Evolutionary conservation across 2,329 filamentous ascomycete species (phyloP).

Genomic region (Talaromyces sp.): DNA sequence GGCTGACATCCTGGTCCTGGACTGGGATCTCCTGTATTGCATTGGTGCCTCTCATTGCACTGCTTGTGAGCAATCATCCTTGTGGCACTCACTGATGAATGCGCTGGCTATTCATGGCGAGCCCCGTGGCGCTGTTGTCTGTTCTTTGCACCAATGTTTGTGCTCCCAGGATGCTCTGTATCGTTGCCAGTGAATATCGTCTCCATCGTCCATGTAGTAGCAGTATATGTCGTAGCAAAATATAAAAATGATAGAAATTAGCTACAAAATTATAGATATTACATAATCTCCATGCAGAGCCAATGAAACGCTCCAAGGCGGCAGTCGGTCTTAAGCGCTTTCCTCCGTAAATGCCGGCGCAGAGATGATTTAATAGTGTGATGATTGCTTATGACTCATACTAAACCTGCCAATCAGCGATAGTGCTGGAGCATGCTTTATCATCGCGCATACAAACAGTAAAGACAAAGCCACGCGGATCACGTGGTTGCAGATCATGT

Average conservation of each 20-base stretch:
- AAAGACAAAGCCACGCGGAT: background rate
- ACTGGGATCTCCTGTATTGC: background rate
- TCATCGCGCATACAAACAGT: background rate
- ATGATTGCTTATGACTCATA: background rate
- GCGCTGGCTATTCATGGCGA: background rate
- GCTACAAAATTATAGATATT: background rate
- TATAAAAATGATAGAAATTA: too few species aligned
- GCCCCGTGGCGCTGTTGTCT: background rate
- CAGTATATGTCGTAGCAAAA: background rate
- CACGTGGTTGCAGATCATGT: background rate
- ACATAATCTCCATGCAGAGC: background rate
- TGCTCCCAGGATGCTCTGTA: background rate
- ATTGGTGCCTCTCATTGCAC: background rate
- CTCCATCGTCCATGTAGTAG: background rate
- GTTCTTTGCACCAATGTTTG: background rate
- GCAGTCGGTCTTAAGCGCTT: slow-evolving; percentile 8
- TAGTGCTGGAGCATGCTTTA: background rate
- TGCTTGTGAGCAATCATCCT: background rate
- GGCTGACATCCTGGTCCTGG: background rate
- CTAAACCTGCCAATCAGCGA: background rate
- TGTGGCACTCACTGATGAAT: background rate
- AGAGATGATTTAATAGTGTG: background rate
- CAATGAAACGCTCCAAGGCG: background rate
- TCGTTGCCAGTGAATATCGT: background rate
- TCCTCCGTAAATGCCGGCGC: slow-evolving; percentile 9